Conservation (phyloP, 2,329 filamentous ascomycete genomes). For the Phyllosticta ampelicida region DNA sequence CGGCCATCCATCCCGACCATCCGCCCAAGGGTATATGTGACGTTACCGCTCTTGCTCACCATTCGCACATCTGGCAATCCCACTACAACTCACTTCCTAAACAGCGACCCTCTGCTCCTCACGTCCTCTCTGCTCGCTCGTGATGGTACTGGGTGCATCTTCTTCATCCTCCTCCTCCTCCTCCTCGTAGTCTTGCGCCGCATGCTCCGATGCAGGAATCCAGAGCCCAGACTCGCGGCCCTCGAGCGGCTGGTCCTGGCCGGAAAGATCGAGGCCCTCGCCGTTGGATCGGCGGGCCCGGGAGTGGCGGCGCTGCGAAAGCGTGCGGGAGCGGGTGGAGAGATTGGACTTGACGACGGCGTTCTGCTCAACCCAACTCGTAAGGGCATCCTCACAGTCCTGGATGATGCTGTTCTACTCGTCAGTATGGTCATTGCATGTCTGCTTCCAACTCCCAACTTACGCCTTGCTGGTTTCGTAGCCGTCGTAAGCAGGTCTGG, state of each 20-base stretch:
- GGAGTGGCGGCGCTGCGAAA: constrained; percentile 73
- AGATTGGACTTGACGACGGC: constrained; percentile 81
- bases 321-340: constrained; percentile 73
- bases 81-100: not conserved
- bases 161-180: constrained; percentile 52
- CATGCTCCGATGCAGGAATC: constrained; percentile 64
- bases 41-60: not conserved
- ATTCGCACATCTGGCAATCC: not conserved
- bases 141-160: constrained; percentile 35
- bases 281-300: constrained; percentile 53
- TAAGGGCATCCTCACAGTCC: constrained; percentile 94
- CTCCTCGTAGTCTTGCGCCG: constrained; percentile 48
- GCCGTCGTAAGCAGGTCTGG: constrained; percentile 87
- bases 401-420: constrained; percentile 65
- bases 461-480: constrained; percentile 92
- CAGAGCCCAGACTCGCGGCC: constrained; percentile 63
- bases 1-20: not conserved
- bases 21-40: not conserved
- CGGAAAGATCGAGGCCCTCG: constrained; percentile 71
- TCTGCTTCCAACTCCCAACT: constrained; percentile 14
- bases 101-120: constrained; percentile 35
- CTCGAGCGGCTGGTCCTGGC: constrained; percentile 70
- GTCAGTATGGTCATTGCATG: constrained; percentile 13
- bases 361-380: constrained; percentile 90
- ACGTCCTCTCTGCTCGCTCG: constrained; percentile 34